Conservation (phyloP, 2,329 filamentous ascomycete genomes). For the Pseudocercospora pini-densiflorae region DNA sequence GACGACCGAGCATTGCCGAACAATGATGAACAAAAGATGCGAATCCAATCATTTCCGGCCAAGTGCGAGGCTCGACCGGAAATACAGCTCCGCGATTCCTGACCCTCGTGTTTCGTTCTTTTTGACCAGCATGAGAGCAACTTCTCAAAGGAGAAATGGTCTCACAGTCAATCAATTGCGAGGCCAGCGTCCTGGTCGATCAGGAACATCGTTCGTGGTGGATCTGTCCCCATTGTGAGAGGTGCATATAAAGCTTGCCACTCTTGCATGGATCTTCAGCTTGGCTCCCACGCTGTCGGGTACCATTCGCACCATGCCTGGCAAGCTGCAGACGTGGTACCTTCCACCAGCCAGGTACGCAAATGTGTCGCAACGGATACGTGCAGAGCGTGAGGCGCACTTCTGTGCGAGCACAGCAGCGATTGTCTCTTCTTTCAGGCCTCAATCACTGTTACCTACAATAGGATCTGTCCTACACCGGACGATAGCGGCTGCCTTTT, state of each 20-base stretch:
- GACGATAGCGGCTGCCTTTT: conserved; percentile 15
- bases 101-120: neutral
- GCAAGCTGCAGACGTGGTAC: conserved; percentile 2
- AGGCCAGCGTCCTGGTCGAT: neutral
- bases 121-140: neutral
- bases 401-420: neutral
- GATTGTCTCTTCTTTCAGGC: neutral
- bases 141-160: conserved; percentile 4
- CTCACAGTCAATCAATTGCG: neutral
- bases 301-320: neutral
- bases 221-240: conserved; percentile 1
- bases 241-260: conserved; percentile 19
- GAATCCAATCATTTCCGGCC: conserved; percentile 1
- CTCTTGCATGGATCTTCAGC: conserved; percentile 8
- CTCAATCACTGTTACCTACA: neutral
- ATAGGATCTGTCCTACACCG: conserved; percentile 4
- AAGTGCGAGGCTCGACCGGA: conserved; percentile 10
- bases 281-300: conserved; percentile 7
- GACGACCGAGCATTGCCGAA: conserved; percentile 10
- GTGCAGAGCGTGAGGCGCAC: conserved; percentile 13
- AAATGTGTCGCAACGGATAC: conserved; percentile 7
- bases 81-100: neutral
- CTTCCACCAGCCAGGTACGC: conserved; percentile 14
- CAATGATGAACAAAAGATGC: conserved; percentile 1
- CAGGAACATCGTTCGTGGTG: conserved; percentile 1